phyloP scores from a whole-genome alignment of 2,329 filamentous ascomycete genomes.

The Hansfordia pulvinata region DNA sequence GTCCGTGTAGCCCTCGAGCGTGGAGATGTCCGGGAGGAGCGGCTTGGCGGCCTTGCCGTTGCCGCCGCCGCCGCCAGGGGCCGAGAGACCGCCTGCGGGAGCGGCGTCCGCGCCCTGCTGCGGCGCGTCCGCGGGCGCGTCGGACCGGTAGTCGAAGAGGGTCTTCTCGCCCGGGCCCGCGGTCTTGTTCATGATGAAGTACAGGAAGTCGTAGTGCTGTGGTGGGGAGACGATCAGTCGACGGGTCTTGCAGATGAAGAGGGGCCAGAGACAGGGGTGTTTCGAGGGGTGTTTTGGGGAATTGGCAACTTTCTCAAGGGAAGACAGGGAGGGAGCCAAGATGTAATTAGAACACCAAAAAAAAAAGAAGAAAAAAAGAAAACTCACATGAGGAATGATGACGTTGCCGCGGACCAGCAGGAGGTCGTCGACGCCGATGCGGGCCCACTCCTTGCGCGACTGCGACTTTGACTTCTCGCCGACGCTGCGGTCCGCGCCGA shows the following conservation, averaged over 20 bases:
- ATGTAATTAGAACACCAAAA: conserved; percentile 2
- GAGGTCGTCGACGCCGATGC: conserved; percentile 87
- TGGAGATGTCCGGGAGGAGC: conserved; percentile 34
- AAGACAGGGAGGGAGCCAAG: conserved; percentile 1
- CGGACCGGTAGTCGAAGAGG: conserved; percentile 59
- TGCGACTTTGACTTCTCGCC: conserved; percentile 53
- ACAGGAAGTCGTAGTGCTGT: conserved; percentile 94
- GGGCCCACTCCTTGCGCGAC: conserved; percentile 71
- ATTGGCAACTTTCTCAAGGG: conserved; percentile 2
- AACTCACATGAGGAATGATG: conserved; percentile 83
- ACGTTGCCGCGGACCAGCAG: conserved; percentile 84
- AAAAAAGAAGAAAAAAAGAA: conserved; percentile 2
- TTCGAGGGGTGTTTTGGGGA: too few relatives aligned
- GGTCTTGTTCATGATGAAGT: conserved; percentile 85
- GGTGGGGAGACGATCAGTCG: conserved; percentile 7
- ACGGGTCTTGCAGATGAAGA: background rate
- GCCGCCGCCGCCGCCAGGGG: too few relatives aligned
- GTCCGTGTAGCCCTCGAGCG: conserved; percentile 61
- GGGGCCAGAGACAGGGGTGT: too few relatives aligned
- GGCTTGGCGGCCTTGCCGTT: conserved; percentile 20
- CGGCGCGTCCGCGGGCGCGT: conserved; percentile 6
- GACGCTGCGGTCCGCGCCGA: conserved; percentile 71
- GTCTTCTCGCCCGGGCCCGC: conserved; percentile 55
- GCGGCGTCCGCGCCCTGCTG: conserved; percentile 8
- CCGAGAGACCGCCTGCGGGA: conserved; percentile 24